Conservation (phyloP, 2,329 filamentous ascomycete genomes). For the Emergomyces orientalis region DNA sequence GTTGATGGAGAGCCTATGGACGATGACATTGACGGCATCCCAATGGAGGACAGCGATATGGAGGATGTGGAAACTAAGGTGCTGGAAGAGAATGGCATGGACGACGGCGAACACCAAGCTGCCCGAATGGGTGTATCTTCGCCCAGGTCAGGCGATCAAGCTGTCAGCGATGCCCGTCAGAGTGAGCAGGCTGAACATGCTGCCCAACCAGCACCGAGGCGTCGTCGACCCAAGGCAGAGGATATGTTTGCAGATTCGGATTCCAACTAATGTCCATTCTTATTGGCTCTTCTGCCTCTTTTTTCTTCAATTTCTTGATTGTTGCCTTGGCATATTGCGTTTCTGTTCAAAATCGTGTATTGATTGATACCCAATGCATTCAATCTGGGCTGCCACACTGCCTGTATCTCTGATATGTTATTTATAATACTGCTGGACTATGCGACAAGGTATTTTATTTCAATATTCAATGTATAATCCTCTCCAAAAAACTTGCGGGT, state of each 20-base stretch:
- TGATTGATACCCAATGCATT: constrained; percentile 2
- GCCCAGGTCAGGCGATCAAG: constrained; percentile 18
- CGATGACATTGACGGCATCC: constrained; percentile 35
- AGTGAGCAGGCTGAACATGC: constrained; percentile 21
- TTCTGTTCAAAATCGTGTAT: constrained; percentile 5
- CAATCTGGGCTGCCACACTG: neutral
- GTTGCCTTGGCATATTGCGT: neutral
- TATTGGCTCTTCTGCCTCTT: neutral
- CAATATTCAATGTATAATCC: neutral
- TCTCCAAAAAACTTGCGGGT: neutral
- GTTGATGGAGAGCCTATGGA: constrained; percentile 36
- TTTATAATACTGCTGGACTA: neutral
- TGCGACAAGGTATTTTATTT: neutral
- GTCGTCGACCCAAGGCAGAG: constrained; percentile 63
- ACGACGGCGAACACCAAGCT: constrained; percentile 28
- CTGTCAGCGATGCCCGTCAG: constrained; percentile 15
- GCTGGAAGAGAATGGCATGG: constrained; percentile 39
- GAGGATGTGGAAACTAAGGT: constrained; percentile 42
- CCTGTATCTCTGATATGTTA: neutral
- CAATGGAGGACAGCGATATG: constrained; percentile 42
- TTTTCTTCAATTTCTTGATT: neutral
- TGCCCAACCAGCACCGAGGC: constrained; percentile 30
- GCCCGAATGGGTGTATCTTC: constrained; percentile 22
- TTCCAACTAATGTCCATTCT: constrained; percentile 32
- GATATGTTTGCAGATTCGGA: constrained; percentile 84